phyloP scores from a whole-genome alignment of 2,329 filamentous ascomycete species.

The Phyllosticta capitalensis region DNA sequence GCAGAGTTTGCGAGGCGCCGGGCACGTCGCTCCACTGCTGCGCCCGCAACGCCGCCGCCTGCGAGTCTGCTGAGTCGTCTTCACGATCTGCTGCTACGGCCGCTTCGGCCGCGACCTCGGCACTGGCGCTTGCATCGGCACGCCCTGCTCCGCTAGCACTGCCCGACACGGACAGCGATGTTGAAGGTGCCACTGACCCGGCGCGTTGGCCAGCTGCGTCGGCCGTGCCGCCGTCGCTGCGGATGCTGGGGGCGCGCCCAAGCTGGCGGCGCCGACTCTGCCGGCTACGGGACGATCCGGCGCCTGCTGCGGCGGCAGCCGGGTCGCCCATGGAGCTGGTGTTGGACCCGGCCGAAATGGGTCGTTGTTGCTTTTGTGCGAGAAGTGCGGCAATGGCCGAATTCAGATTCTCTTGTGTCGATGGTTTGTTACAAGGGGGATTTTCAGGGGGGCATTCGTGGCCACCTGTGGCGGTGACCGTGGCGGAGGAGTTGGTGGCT shows the following conservation, averaged over 20 bases:
- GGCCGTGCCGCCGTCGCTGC: background rate
- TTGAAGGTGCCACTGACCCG: background rate
- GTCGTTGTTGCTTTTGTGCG: slow-evolving; percentile 13
- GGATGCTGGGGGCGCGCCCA: slow-evolving; percentile 4
- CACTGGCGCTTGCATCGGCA: background rate
- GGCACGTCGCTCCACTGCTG: background rate
- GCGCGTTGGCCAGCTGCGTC: background rate
- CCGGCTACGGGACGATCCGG: background rate
- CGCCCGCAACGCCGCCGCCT: background rate
- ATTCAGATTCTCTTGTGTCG: slow-evolving; percentile 8
- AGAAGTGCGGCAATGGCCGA: slow-evolving; percentile 14
- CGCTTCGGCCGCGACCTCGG: background rate
- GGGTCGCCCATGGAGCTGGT: background rate
- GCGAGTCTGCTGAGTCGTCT: background rate
- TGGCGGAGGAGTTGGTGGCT: background rate
- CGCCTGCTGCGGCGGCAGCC: background rate
- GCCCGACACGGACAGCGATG: background rate
- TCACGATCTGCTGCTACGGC: background rate
- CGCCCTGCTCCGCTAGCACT: background rate
- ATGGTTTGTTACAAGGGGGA: background rate
- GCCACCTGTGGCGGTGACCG: background rate
- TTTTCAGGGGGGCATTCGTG: background rate
- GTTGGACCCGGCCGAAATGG: slow-evolving; percentile 1
- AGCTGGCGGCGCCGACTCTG: slow-evolving; percentile 3
- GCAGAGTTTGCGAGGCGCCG: slow-evolving; percentile 25